A percentile compares a stretch with the other conserved stretches of the same genome.
These are phyloP conservation scores for Nyssa sinensis DNA, from an alignment of 148 eudicot species.

Conservation along the genomic window DNA sequence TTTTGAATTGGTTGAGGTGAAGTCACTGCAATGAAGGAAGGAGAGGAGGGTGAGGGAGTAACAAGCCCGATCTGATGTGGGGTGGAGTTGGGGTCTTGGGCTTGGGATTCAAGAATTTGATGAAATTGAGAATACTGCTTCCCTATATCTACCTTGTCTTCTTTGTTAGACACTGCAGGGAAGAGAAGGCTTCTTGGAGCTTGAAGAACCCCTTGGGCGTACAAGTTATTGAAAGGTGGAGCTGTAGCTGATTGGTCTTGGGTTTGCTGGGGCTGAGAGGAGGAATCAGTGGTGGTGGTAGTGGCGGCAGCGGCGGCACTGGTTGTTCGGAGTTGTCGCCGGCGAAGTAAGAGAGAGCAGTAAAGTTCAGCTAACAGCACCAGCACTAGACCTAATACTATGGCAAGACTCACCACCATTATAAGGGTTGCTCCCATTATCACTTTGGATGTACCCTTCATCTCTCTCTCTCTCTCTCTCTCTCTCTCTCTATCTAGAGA, in stretches of 20 bases:
- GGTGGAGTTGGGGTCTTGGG: conserved; percentile 10
- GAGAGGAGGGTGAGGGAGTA: conserved; percentile 26
- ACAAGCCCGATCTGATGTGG: conserved; percentile 24
- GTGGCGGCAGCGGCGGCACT: conserved; percentile 14
- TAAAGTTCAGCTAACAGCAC: conserved; percentile 71
- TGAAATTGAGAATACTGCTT: conserved; percentile 34
- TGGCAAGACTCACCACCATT: conserved; percentile 51
- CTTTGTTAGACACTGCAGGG: conserved; percentile 42
- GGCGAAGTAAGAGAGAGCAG: conserved; percentile 58
- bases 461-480: conserved; percentile 28
- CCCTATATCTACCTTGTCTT: conserved; percentile 26
- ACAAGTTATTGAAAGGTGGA: conserved; percentile 51
- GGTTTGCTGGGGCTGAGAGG: background rate
- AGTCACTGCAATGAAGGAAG: conserved; percentile 17
- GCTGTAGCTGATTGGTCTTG: conserved; percentile 21
- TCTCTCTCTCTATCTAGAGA: conserved; percentile 18
- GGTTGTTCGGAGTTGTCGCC: conserved; percentile 13
- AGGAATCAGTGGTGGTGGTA: background rate
- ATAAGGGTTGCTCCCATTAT: conserved; percentile 65
- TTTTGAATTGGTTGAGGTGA: conserved; percentile 14
- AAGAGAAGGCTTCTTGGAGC: conserved; percentile 72
- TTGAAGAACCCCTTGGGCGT: conserved; percentile 61
- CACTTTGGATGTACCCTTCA: conserved; percentile 61
- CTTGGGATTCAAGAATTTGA: conserved; percentile 29
- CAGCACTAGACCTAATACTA: conserved; percentile 52